Base-by-base conservation (phyloP, 116 monocot genomes). In the Posidonia oceanica region DNA sequence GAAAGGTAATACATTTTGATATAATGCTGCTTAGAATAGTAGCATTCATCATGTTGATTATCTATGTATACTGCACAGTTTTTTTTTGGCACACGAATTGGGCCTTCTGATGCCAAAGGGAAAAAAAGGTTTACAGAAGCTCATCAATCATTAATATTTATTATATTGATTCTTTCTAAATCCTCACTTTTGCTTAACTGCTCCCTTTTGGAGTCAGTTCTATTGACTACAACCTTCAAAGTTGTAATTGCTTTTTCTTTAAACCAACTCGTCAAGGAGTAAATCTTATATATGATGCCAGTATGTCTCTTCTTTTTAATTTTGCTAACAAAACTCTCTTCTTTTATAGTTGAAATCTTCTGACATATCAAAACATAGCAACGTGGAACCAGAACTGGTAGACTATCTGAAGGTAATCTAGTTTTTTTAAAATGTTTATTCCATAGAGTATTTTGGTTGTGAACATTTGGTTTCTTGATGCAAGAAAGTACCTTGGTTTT, bases 291-390 rank as follows among this genome's bases (percentile, higher is more conserved):
- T n/a, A 15, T 64, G 64, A 41, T 3, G 2, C 41, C 4, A 41
- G 0, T 14, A 15, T 40, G 38, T 41, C 3, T 40, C 13, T 16
- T 29, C 29, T 29, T 29, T 29, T 29, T 29, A 29, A 29, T 29
- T 64, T 64, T 41, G 39, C 59, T 20, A 52, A 23, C 51, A 48
- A 51, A 10, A 11, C 18, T 67, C 36, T 52, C 42, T 42, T 38
- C 13, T 70, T 54, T 55, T 85, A 41, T 76, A 95, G 95, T 78
- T 95, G 71, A 84, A 80, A 78, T 81, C 86, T 74, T 79, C 86
- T 18, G 91, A 95, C 48, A 69, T 95, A 23, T 91, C 86, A 65
- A 86, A 72, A 64, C 62, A 52, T 61, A 79, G 75, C 51, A 67
- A 75, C 20, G 44, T 48, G 38, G 94, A 94, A 73, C 67, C 79